Conservation (phyloP, 2,329 filamentous ascomycete genomes). For the Colletotrichum theobromicola region DNA sequence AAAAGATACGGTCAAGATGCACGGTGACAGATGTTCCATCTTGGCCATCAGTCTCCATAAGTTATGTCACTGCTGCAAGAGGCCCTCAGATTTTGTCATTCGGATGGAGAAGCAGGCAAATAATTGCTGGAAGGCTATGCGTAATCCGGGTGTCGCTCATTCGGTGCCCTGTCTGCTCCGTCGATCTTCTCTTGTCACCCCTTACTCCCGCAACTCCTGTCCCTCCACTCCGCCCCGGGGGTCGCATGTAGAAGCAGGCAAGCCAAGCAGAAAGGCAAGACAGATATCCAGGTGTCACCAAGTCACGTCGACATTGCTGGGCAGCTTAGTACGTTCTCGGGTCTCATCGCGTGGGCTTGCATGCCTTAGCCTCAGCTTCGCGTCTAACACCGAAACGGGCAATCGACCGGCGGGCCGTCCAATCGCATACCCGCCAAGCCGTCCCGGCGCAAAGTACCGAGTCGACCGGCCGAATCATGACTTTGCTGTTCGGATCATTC, state of each 20-base stretch:
- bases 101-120: not conserved
- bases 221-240: not conserved
- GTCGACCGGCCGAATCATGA: not conserved
- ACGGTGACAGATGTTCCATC: not conserved
- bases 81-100: not conserved
- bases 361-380: constrained; percentile 15
- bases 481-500: not conserved
- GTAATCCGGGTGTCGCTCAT: not conserved
- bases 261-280: not conserved
- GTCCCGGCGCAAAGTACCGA: constrained; percentile 18
- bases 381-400: constrained; percentile 21
- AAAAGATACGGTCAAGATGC: not conserved
- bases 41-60: not conserved
- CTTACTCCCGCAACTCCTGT: not conserved
- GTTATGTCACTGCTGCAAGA: constrained; percentile 17
- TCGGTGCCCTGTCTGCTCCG: not conserved
- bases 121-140: not conserved
- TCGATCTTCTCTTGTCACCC: not conserved
- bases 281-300: not conserved
- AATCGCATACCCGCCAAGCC: constrained; percentile 17
- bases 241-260: not conserved
- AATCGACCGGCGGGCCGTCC: constrained; percentile 12
- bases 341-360: constrained; percentile 11
- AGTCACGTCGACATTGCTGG: not conserved
- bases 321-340: not conserved